Evolutionary conservation across 2,329 filamentous ascomycete species (phyloP), one percentile per base, ranked within the genome.

Genomic region (Monosporascus sp.): DNA sequence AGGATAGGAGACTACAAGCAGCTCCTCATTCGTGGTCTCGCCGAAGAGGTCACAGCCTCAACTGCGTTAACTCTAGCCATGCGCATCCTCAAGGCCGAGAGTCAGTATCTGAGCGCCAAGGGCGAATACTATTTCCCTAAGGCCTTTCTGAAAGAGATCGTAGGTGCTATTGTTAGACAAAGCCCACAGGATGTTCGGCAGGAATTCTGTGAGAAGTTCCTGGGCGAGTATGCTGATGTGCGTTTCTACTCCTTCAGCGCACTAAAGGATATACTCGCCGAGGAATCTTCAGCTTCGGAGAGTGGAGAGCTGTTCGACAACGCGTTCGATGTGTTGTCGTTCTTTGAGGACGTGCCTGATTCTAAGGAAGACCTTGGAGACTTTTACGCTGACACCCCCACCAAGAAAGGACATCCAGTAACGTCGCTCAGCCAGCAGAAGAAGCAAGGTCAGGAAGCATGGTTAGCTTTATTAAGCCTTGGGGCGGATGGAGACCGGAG

Each of bases 71-170:
- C 87, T 1, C 74, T 97, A 48, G 80, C 85, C 52, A 95, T 97
- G 91, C 85, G 88, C 51, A 71, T 95, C 47, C 74, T 96, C 59
- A 94, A 95, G 74, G 86, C 88, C 49, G 90, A 96, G 66, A 85
- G 81, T 18, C 81, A 83, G 57, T 74, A 83, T 62, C 67, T 84
- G 37, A 78, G 78, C 51, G 80, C 80, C 52, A 80, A 80, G 24
- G 80, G 83, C 6, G 83, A 86, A 46, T 83, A 85, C 63, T 81
- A 75, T 15, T 95, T 95, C 71, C 86, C 88, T 3, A 81, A 80
- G 22, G 73, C 75, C 1, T 83, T 88, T 42, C 81, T 97, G 51
- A 75, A 76, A 41, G 77, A 81, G 11, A 78, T 95, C 31, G 72
- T 96, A 11, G 71, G 75, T 38, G 75, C 75, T 0, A 62, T 96